Evolutionary conservation across 2,329 filamentous ascomycete species (phyloP), one percentile per base, ranked within the genome.

Genomic region (Hymenoscyphus fructigenus): DNA sequence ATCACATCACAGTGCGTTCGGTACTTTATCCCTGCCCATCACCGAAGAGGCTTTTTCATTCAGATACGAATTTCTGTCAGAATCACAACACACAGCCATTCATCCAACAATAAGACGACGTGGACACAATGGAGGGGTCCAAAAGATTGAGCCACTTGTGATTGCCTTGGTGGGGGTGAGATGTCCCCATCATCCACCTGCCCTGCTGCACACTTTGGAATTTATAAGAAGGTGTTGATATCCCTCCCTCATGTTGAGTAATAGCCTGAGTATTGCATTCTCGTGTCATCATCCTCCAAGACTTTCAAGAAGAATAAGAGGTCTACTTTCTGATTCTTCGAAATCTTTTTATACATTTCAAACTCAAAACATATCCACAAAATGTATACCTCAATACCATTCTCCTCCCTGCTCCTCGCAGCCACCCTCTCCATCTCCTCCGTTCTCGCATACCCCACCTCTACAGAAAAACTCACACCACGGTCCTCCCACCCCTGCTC

Each of bases 401-500:
- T 32, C 28, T 26, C 41, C 36, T 26, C 20, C 20, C 60, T 62
- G 36, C 57, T 63, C 36, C 26, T 47, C 3, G 23, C 38, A 53
- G 17, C 50, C 29, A 59, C 66, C 26, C 28, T 62, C 17, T 15
- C 56, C 57, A 60, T 26, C 57, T 50, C 55, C 32, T 28, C 44
- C 29, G 26, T 50, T 32, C 57, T 65, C 38, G 60, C 62, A 17
- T 53, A 57, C 4, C 50, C 65, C 44, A 59, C 29, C 26, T 12
- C 56, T 6, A 20, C 59, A 23, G 50, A 23, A 20, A 29, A 44
- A 0, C 34, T 50, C 53, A 15, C 59, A 58, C 36, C 17, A 14
- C 58, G 36, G 4, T 5, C 61, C 15, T 34, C 65, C 20, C 65
- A 69, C 26, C 23, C 50, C 28, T 69, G 67, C 38, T 57, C 64